Conservation (phyloP, 2,329 filamentous ascomycete species). For the Biscogniauxia marginata region DNA sequence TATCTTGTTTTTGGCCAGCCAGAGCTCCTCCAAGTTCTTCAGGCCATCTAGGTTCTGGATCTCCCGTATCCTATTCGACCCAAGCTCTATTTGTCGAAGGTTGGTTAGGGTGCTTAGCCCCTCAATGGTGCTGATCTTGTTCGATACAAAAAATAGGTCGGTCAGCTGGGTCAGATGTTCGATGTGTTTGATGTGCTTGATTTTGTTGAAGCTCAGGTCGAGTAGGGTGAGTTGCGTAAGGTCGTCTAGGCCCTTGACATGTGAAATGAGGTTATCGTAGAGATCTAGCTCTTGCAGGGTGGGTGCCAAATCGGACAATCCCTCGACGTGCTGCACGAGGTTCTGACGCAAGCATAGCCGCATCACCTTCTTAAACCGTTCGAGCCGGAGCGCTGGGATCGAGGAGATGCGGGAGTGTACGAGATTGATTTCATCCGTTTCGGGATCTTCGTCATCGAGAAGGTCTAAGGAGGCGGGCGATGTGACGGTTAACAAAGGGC, state of each 20-base stretch:
- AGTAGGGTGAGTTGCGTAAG: constrained; percentile 74
- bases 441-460: constrained; percentile 58
- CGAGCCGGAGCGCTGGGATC: constrained; percentile 74
- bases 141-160: constrained; percentile 90
- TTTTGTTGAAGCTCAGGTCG: constrained; percentile 97
- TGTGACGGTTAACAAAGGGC: not conserved
- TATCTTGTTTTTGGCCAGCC: constrained; percentile 97
- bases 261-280: constrained; percentile 92
- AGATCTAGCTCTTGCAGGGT: constrained; percentile 84
- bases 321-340: constrained; percentile 75
- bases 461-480: constrained; percentile 45
- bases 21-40: constrained; percentile 78
- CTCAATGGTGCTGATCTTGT: constrained; percentile 88
- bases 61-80: constrained; percentile 86
- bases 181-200: constrained; percentile 95
- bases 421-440: constrained; percentile 78
- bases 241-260: constrained; percentile 79
- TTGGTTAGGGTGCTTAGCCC: constrained; percentile 72
- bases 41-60: constrained; percentile 82
- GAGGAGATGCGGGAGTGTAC: constrained; percentile 84
- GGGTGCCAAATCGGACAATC: constrained; percentile 63
- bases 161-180: constrained; percentile 72
- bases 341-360: constrained; percentile 93
- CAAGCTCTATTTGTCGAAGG: constrained; percentile 83
- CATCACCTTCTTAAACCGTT: constrained; percentile 74